Evolutionary conservation across 495 filamentous ascomycete species (phyloP).

Genomic region (Neurospora sp.): DNA sequence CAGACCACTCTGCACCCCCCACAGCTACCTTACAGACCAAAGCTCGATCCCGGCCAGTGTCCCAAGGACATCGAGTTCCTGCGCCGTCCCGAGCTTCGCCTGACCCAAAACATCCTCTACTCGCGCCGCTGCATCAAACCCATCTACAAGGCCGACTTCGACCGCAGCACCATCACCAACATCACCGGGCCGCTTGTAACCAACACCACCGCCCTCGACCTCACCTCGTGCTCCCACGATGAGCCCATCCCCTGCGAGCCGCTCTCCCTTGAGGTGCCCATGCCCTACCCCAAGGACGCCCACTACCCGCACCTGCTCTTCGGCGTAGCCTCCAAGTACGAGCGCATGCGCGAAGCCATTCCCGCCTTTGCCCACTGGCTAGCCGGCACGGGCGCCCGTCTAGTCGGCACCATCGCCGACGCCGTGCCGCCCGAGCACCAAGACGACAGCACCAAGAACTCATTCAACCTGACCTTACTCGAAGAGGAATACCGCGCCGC

Average conservation of each 20-base stretch:
- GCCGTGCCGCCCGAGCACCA: constrained; percentile 11
- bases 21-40: background rate
- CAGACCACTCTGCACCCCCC: background rate
- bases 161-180: constrained; percentile 23
- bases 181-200: constrained; percentile 22
- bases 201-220: constrained; percentile 18
- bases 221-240: constrained; percentile 16
- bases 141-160: constrained; percentile 5
- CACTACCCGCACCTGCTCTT: constrained; percentile 31
- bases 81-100: constrained; percentile 13
- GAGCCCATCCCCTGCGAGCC: constrained; percentile 16
- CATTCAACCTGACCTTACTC: constrained; percentile 16
- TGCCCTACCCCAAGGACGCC: constrained; percentile 14
- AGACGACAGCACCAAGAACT: constrained; percentile 9
- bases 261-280: constrained; percentile 23
- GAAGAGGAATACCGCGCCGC: constrained; percentile 22
- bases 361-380: constrained; percentile 53
- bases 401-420: constrained; percentile 47
- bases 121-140: constrained; percentile 29
- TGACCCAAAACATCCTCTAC: constrained; percentile 29
- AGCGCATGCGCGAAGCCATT: constrained; percentile 46
- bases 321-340: constrained; percentile 50
- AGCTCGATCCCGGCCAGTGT: constrained; percentile 5
- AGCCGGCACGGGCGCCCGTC: constrained; percentile 40
- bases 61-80: constrained; percentile 15